Conservation (phyloP, 2,329 filamentous ascomycete genomes). For the Colletotrichum sp. region DNA sequence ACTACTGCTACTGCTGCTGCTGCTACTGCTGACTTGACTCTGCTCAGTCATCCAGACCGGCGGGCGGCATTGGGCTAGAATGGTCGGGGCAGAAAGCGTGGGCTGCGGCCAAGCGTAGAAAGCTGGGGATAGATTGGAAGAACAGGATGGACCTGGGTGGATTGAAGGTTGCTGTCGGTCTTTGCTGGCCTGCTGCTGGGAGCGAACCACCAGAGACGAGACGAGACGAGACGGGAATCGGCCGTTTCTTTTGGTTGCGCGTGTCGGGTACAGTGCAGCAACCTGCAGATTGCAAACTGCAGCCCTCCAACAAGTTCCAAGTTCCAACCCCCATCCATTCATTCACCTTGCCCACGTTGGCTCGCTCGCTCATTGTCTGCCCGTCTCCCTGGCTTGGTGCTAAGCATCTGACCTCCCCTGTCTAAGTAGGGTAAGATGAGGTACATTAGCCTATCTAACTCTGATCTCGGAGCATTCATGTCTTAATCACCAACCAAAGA, state of each 20-base stretch:
- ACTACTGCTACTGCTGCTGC: background rate
- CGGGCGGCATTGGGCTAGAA: slow-evolving; percentile 16
- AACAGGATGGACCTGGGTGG: background rate
- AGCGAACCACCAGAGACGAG: background rate
- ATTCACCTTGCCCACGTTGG: background rate
- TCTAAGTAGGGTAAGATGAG: background rate
- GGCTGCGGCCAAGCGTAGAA: background rate
- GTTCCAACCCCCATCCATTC: background rate
- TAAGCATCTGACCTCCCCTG: background rate
- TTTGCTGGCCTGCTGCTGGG: background rate
- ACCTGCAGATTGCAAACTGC: background rate
- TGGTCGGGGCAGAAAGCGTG: background rate
- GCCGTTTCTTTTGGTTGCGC: background rate
- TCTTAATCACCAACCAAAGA: background rate
- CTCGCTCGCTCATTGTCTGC: background rate
- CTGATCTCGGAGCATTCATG: background rate
- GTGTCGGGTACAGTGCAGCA: background rate
- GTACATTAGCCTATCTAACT: background rate
- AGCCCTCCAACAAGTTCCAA: background rate
- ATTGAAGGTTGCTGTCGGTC: background rate
- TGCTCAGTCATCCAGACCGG: slow-evolving; percentile 3
- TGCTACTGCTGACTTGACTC: background rate
- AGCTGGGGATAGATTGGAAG: slow-evolving; percentile 9
- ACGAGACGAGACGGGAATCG: background rate
- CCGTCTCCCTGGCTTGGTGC: background rate